Base-by-base conservation (phyloP, 306 rosid species). In the Pyrus communis region DNA sequence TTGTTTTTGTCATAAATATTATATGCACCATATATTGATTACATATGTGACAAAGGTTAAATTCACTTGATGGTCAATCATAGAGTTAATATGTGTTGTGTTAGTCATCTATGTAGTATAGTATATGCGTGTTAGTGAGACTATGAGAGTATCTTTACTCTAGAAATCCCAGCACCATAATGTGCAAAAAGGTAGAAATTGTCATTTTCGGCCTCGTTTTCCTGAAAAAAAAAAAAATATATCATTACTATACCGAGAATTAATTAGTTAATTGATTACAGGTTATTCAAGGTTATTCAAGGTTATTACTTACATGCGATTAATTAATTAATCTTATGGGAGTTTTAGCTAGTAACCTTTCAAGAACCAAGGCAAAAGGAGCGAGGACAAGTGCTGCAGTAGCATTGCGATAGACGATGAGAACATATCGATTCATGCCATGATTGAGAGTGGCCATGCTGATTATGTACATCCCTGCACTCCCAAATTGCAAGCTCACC, bases 151-250 rank as follows among this genome's bases (percentile, higher is more conserved):
- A 76, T 84, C 5, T 55, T 82, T 90, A 93, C 91, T 93, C 96
- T 62, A 90, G 77, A 82, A 91, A 85, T 42, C 85, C 95, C 2
- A 91, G 89, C 4, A 51, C 87, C 88, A 85, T 55, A 75, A 89
- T 89, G 78, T 80, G 87, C 15, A 89, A 17, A 71, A 91, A 83
- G 69, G 88, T 71, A 14, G 80, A 42, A 66, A 86, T 61, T 33
- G 94, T 89, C 89, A 90, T 87, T 86, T 90, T 89, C 33, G 94
- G 91, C 81, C 96, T 90, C 35, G 74, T 74, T 85, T 84, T 87
- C 89, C 96, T 93, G 89, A 77, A 73, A 75, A 77, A 9, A 0
- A 64, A 28, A 49, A 6, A 18, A 33, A 35, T 0, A 35, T 0
- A 22, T 30, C 21, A 12, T 4, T 25, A 9, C 2, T 7, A 7